A percentile compares a stretch with the other conserved stretches of the same genome.
These are phyloP conservation scores for Auricularia auricula-judae DNA, from an alignment of 768 basidiomycete genomes.

Conservation along the genomic window DNA sequence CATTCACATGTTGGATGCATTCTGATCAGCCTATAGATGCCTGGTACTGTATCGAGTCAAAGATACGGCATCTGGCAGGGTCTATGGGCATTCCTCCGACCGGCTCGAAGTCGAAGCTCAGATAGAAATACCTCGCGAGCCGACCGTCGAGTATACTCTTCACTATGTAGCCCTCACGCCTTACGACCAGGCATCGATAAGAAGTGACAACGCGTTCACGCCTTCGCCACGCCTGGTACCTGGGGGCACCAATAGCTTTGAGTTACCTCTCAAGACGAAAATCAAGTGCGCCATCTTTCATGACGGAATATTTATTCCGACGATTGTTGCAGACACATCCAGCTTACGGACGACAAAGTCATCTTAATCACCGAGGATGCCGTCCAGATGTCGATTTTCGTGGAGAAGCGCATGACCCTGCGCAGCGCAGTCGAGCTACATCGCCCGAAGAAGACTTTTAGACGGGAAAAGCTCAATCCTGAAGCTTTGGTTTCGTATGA, in stretches of 20 bases:
- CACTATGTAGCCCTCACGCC: neutral
- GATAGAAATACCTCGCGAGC: neutral
- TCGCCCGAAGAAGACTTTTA: conserved; percentile 21
- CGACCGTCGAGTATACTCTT: neutral
- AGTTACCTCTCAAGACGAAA: neutral
- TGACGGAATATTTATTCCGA: neutral
- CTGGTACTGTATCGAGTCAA: neutral
- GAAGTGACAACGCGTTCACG: neutral
- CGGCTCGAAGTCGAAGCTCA: neutral
- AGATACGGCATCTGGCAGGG: neutral
- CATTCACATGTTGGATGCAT: neutral
- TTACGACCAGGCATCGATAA: neutral
- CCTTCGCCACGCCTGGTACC: neutral
- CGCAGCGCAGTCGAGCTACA: conserved; percentile 16
- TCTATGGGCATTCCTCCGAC: neutral
- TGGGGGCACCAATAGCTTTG: neutral
- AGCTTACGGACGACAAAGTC: neutral
- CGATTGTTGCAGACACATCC: neutral
- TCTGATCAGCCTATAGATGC: neutral
- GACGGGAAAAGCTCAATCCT: conserved; percentile 35
- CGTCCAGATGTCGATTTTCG: neutral
- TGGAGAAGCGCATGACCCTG: neutral
- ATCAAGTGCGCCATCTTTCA: neutral
- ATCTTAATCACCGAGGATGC: neutral
- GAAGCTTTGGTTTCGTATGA: conserved; percentile 38